phyloP scores from a whole-genome alignment of 306 rosid species.

The Prosopis cineraria region DNA sequence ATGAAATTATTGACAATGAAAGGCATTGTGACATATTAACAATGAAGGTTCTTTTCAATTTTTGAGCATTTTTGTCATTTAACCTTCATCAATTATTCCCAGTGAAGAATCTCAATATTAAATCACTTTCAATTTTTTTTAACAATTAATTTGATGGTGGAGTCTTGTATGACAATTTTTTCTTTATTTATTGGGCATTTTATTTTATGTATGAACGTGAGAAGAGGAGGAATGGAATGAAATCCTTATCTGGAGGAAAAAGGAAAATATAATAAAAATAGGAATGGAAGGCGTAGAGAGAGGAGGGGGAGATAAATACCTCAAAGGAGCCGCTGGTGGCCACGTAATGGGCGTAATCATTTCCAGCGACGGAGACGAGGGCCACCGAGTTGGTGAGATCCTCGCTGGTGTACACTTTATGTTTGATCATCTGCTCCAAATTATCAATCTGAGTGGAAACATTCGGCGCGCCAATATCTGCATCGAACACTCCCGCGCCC shows the following conservation, averaged over 20 bases:
- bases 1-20: no score
- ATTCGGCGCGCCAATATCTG: conserved; percentile 41
- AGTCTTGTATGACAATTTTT: no score
- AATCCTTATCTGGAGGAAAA: not conserved
- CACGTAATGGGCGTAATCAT: conserved; percentile 46
- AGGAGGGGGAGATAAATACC: conserved; percentile 33
- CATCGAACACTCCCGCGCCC: conserved; percentile 63
- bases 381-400: conserved; percentile 51
- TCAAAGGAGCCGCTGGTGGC: conserved; percentile 35
- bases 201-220: not conserved
- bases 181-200: no score
- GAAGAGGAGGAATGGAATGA: not conserved
- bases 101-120: no score
- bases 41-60: no score
- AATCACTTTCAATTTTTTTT: no score
- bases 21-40: no score
- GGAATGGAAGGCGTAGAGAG: not conserved
- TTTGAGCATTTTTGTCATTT: no score
- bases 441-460: conserved; percentile 59
- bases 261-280: not conserved
- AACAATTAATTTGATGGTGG: no score
- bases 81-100: no score
- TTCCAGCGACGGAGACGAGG: conserved; percentile 59
- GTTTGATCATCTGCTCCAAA: conserved; percentile 40
- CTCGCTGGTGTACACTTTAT: conserved; percentile 25